Base-by-base conservation (phyloP, 352 stramenopile genomes). In the Phytophthora idaei region DNA sequence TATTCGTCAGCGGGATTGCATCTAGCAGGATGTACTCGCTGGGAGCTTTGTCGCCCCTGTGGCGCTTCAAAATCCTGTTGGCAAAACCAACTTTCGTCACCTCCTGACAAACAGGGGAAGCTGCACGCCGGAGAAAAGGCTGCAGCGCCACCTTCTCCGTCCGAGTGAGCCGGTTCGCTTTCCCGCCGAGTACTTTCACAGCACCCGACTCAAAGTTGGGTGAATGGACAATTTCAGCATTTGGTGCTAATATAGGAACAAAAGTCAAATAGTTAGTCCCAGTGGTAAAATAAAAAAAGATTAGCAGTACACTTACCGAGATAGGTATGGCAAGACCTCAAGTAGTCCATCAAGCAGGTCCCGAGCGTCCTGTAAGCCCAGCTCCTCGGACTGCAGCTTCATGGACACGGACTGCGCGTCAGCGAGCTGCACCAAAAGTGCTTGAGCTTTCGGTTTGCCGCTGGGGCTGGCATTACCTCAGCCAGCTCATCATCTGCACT, bases 401-500 rank as follows among this genome's bases (percentile, higher is more conserved):
- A 51, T 60, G 5, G 39, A 60, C 7, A 50, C 29, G 7, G 53
- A 42, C 39, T 60, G 9, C 9, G 10, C 36, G 12, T 42, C 36
- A 42, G 2, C 36, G 2, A 42, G 8, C 10, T 17, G 9, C 36
- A 5, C 36, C 4, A 42, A 8, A 4, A 42, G 10, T 14, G 9
- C 36, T 42, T 42, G 9, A 42, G 36, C 36, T 42, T 42, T 3
- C 36, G 36, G 5, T 42, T 42, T 42, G 10, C 36, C 3, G 28
- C 28, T 0, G 27, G 37, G 1, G 47, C 28, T 6, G 57, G 57
- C 14, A 64, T 49, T 34, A 17, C 11, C 4, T 57, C 47, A 5
- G 36, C 47, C 7, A 64, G 9, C 8, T 58, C 48, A 21, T 52
- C 57, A 14, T 58, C 46, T 2, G 47, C 47, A 12, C 11, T 57